Base-by-base conservation (phyloP, 495 filamentous ascomycete genomes). In the Lasiosphaeria miniovina region DNA sequence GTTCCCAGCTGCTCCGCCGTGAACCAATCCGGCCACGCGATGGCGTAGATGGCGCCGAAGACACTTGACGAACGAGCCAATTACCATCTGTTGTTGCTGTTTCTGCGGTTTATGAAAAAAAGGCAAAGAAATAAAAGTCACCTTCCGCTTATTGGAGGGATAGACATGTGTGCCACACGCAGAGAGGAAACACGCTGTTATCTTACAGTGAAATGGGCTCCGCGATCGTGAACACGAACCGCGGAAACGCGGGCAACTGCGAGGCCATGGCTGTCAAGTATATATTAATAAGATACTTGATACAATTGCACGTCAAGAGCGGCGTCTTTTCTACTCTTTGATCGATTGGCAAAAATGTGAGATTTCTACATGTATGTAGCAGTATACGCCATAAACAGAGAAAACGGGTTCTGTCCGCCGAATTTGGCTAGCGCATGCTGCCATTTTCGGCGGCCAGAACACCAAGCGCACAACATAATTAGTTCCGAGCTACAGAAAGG, bases 141-240 rank as follows among this genome's bases (percentile, higher is more conserved):
- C 24, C 24, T 24, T 24, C 24, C 24, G 24, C 24, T 24, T 24
- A 24, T 24, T 24, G 24, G 24, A 24, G 24, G 24, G 24, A 24
- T 24, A 24, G 24, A 24, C 24, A 24, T 24, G 24, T 24, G 24
- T 24, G 24, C 24, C 24, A 24, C 24, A 24, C 24, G 2, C 24
- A 24, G 61, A 33, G 51, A 36, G 15, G 11, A 50, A 57, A 38
- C 32, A 49, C 14, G 31, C 53, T 34, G 46, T 7, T 8, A 41
- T 34, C 77, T 72, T 82, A 88, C 85, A 88, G 76, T 15, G 85
- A 84, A 49, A 90, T 69, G 4, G 88, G 88, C 70, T 91, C 88
- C 41, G 90, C 61, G 58, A 90, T 67, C 0, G 82, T 84, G 62
- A 87, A 84, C 52, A 84, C 69, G 48, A 82, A 65, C 17, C 77